Evolutionary conservation across 176 grass and related monocot species (phyloP), one percentile per base, ranked within the genome.

Genomic region (Phoenix roebelenii): DNA sequence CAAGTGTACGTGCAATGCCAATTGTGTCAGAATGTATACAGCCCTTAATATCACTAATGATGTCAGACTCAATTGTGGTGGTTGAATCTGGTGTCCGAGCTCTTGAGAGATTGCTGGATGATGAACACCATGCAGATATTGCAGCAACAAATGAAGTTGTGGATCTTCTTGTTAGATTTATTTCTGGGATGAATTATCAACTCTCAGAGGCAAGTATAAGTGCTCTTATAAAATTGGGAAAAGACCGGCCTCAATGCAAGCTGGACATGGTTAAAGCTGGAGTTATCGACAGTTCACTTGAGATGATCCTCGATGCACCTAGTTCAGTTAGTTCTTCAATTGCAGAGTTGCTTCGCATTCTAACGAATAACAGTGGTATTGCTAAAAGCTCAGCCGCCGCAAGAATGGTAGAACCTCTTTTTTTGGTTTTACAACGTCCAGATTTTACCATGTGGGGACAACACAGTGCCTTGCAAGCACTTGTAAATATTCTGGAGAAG

Each of bases 231-330:
- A 97, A 97, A 72, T 72, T 97, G 68, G 92, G 92, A 44, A 97
- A 88, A 73, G 92, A 97, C 26, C 80, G 92, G 44, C 92, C 86
- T 68, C 82, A 90, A 54, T 97, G 87, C 61, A 97, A 97, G 57
- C 72, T 97, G 63, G 87, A 97, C 63, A 97, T 97, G 92, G 82
- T 97, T 60, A 97, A 97, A 74, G 79, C 84, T 88, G 86, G 86
- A 56, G 72, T 97, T 64, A 88, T 97, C 67, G 92, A 88, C 61
- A 89, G 86, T 80, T 81, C 81, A 16, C 92, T 91, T 63, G 75
- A 85, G 72, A 88, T 97, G 87, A 84, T 97, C 76, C 83, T 91
- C 79, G 92, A 97, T 72, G 92, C 85, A 61, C 87, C 92, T 73
- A 72, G 79, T 67, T 58, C 80, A 63, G 78, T 97, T 65, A 85